Percentiles rank a stretch among this genome's conserved stretches.
phyloP scores from a whole-genome alignment of 2,329 filamentous ascomycete genomes.

The Alternaria tenuissima region DNA sequence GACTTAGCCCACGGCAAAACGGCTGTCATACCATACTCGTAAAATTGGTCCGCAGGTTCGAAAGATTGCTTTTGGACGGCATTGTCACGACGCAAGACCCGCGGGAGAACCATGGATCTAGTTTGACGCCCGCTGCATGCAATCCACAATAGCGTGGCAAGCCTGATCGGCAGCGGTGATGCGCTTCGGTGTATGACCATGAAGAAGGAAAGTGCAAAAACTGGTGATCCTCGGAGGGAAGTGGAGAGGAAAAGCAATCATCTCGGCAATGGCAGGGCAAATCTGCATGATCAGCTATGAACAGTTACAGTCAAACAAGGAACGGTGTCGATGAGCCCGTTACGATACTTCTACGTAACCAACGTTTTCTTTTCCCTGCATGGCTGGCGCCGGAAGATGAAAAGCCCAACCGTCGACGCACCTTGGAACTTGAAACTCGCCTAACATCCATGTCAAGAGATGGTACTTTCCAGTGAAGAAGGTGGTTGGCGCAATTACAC shows the following conservation, averaged over 20 bases:
- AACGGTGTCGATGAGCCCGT: background rate
- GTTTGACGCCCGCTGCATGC: conserved; percentile 5
- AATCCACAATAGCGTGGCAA: conserved; percentile 4
- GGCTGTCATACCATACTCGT: conserved; percentile 1
- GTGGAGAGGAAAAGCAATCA: background rate
- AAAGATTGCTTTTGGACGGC: conserved; percentile 6
- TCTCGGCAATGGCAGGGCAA: background rate
- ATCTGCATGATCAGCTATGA: conserved; percentile 5
- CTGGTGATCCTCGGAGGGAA: background rate
- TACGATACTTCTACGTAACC: background rate
- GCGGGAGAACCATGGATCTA: conserved; percentile 13
- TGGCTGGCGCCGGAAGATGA: background rate
- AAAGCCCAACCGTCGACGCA: conserved; percentile 1
- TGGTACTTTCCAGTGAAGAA: background rate
- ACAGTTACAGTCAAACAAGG: conserved; percentile 4
- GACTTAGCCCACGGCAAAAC: conserved; percentile 1
- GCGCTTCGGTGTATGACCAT: background rate
- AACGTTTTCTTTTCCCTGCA: conserved; percentile 1
- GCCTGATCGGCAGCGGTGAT: conserved; percentile 12
- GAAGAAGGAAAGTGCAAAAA: background rate
- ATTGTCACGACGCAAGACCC: background rate
- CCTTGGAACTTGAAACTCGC: conserved; percentile 3
- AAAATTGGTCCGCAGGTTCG: background rate
- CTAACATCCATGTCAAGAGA: background rate
- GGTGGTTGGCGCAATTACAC: conserved; percentile 3